Conservation (phyloP, 306 rosid genomes). For the Prunus mume region DNA sequence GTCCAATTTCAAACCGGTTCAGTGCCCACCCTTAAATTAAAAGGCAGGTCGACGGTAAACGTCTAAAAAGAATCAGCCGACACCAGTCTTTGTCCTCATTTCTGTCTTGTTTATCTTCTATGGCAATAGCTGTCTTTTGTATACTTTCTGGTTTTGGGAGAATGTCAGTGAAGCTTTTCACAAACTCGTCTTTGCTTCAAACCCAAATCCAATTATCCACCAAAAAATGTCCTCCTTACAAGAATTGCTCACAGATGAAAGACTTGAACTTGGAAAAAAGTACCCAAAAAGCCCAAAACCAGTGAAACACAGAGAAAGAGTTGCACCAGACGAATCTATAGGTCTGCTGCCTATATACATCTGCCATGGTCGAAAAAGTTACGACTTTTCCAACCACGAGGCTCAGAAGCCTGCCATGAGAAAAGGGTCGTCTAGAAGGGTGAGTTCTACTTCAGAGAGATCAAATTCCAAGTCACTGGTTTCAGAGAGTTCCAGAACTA, state of each 20-base stretch:
- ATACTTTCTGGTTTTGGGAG: constrained; percentile 29
- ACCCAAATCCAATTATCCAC: constrained; percentile 9
- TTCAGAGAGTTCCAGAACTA: constrained; percentile 34
- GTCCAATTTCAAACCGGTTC: background rate
- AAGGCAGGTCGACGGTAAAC: background rate
- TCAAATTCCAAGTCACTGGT: constrained; percentile 34
- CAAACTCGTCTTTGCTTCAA: constrained; percentile 25
- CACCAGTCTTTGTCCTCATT: constrained; percentile 18
- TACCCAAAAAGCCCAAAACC: constrained; percentile 14
- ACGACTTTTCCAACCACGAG: constrained; percentile 29
- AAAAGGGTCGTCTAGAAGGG: constrained; percentile 42
- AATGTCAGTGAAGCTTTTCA: constrained; percentile 31
- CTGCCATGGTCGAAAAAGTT: constrained; percentile 36
- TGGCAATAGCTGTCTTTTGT: constrained; percentile 23
- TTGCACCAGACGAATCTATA: constrained; percentile 17
- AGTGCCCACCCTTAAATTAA: background rate
- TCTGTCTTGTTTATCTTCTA: background rate
- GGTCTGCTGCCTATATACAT: constrained; percentile 38
- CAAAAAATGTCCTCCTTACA: constrained; percentile 55
- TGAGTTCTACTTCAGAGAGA: constrained; percentile 38
- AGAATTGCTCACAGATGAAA: constrained; percentile 64
- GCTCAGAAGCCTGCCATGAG: background rate
- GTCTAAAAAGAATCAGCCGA: constrained; percentile 2
- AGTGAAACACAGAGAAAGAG: constrained; percentile 15
- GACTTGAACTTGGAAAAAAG: constrained; percentile 24